Percentiles rank a stretch among this genome's conserved stretches.
Evolutionary conservation across 129 eudicot species (phyloP).

Genomic region (Arctium minus): DNA sequence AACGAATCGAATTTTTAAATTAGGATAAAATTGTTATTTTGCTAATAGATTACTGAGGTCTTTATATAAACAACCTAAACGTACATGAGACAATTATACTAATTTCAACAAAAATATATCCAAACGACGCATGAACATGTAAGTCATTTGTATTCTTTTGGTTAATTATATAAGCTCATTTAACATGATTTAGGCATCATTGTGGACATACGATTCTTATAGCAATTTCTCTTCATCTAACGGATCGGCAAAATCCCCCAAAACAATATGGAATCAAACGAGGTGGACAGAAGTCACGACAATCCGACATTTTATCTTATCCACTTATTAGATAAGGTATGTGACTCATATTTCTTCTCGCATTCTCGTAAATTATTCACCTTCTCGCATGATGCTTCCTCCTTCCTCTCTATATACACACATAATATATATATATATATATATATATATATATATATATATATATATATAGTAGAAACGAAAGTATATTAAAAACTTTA

Average conservation of each 20-base stretch:
- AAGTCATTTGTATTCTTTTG: background rate
- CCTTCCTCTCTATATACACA: too few relatives aligned
- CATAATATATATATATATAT: too few relatives aligned
- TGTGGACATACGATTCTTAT: background rate
- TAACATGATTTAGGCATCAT: background rate
- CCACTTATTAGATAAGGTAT: too few relatives aligned
- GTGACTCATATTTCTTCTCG: too few relatives aligned
- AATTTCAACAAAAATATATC: background rate
- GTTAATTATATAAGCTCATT: background rate
- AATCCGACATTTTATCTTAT: background rate
- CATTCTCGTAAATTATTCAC: too few relatives aligned
- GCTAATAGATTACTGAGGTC: background rate
- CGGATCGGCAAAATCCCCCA: conserved; percentile 16
- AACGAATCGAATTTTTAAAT: background rate
- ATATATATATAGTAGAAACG: too few relatives aligned
- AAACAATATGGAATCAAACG: conserved; percentile 7
- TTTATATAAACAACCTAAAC: background rate
- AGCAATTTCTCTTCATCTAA: background rate
- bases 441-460: too few relatives aligned
- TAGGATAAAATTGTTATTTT: background rate
- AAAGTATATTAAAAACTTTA: too few relatives aligned
- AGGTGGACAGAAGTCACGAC: conserved; percentile 13
- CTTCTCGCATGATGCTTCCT: too few relatives aligned
- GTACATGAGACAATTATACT: background rate
- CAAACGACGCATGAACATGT: background rate